A percentile compares a stretch with the other conserved stretches of the same genome.
Conservation (phyloP, 1,139 yeast genomes). For the Geotrichum reessii region DNA sequence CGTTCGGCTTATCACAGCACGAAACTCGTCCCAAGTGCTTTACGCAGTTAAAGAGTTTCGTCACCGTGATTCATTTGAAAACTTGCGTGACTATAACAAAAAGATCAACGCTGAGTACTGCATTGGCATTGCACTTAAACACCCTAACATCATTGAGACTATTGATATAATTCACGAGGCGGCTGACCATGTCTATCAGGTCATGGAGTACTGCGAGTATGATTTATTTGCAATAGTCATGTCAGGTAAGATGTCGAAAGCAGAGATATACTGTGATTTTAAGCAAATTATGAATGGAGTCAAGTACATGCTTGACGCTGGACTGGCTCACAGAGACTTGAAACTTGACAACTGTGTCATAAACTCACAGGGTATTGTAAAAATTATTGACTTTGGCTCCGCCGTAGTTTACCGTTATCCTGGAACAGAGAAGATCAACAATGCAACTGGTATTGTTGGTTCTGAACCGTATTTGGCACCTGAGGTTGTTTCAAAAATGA, state of each 20-base stretch:
- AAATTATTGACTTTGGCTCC: slow-evolving; percentile 93
- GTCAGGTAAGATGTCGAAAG: slow-evolving; percentile 85
- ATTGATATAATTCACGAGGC: slow-evolving; percentile 81
- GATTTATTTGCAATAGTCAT: slow-evolving; percentile 93
- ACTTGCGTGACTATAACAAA: slow-evolving; percentile 81
- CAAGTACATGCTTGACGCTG: slow-evolving; percentile 76
- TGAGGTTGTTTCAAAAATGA: slow-evolving; percentile 74
- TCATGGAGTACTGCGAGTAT: slow-evolving; percentile 92
- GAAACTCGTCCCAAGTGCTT: slow-evolving; percentile 63
- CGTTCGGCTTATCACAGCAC: slow-evolving; percentile 67
- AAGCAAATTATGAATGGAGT: slow-evolving; percentile 81
- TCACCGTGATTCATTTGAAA: slow-evolving; percentile 65
- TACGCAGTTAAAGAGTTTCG: slow-evolving; percentile 94
- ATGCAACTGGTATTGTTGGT: slow-evolving; percentile 87
- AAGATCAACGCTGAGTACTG: slow-evolving; percentile 94
- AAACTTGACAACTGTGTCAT: slow-evolving; percentile 92
- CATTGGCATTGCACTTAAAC: slow-evolving; percentile 84
- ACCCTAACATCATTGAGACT: slow-evolving; percentile 86
- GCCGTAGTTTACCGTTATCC: slow-evolving; percentile 93
- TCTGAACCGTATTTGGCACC: slow-evolving; percentile 94
- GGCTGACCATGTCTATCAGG: slow-evolving; percentile 78
- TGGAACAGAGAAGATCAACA: slow-evolving; percentile 70
- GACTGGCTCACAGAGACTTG: slow-evolving; percentile 87
- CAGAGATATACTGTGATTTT: slow-evolving; percentile 85
- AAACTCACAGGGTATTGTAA: slow-evolving; percentile 72